These are phyloP conservation scores for Dictyostelium firmibasis DNA, from an alignment of 78 protist genomes.

Conservation along the genomic window DNA sequence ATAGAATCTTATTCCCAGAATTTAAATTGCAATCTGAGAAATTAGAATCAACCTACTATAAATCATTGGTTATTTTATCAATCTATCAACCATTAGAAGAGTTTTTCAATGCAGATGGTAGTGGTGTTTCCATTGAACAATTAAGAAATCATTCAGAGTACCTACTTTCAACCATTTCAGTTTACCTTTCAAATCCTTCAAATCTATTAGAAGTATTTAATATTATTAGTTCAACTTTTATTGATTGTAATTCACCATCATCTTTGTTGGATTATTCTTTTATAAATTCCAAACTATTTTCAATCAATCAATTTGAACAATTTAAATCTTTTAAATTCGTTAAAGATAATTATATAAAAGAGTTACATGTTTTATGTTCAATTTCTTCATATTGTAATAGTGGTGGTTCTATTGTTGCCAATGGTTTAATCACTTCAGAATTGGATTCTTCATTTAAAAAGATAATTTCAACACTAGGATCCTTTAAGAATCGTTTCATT, in stretches of 20 bases:
- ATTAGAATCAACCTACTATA: background rate
- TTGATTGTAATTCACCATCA: background rate
- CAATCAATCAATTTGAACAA: background rate
- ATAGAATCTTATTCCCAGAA: conserved; percentile 26
- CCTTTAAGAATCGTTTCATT: background rate
- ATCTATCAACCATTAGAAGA: conserved; percentile 2
- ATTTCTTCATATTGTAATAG: background rate
- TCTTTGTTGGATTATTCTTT: background rate
- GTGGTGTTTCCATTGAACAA: conserved; percentile 27
- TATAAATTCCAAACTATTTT: background rate
- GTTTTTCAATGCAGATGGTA: conserved; percentile 47
- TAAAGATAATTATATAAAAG: background rate
- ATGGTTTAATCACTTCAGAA: background rate
- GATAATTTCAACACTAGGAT: background rate
- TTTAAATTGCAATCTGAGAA: background rate
- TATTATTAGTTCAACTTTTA: background rate
- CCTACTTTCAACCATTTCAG: background rate
- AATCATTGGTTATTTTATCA: background rate
- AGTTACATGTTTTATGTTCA: background rate
- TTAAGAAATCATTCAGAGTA: background rate
- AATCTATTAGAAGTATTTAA: background rate
- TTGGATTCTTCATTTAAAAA: background rate
- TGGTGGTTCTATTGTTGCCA: background rate
- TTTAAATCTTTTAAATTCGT: background rate
- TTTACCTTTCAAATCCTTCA: background rate